Conservation (phyloP, 23 red algal species). For the Gracilaria gracilis region DNA sequence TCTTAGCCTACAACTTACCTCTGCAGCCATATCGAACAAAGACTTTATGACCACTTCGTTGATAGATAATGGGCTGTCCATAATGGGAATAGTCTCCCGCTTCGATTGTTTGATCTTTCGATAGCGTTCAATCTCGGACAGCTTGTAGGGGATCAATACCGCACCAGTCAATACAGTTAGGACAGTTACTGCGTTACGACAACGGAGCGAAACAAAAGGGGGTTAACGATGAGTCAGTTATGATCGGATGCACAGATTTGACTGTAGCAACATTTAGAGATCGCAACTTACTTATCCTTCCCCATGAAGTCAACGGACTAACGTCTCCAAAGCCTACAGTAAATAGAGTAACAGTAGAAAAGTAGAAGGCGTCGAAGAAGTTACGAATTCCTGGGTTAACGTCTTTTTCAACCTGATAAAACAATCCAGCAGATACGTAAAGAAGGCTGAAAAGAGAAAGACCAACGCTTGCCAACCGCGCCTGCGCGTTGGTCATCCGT, state of each 20-base stretch:
- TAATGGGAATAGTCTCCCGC: background rate
- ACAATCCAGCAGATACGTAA: conserved; percentile 73
- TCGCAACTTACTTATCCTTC: conserved; percentile 35
- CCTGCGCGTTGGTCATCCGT: conserved; percentile 30
- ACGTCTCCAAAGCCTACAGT: conserved; percentile 75
- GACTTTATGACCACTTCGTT: background rate
- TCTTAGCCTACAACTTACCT: background rate
- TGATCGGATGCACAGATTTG: background rate
- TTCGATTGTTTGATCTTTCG: conserved; percentile 40
- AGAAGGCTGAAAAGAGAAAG: conserved; percentile 66
- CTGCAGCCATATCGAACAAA: conserved; percentile 6
- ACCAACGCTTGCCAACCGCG: conserved; percentile 44
- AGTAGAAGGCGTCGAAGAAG: conserved; percentile 80
- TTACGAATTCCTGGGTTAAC: conserved; percentile 60
- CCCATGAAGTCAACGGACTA: conserved; percentile 42
- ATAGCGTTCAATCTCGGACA: conserved; percentile 58
- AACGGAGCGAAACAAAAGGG: background rate
- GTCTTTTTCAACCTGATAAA: conserved; percentile 74
- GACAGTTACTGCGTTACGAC: conserved; percentile 48
- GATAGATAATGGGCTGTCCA: background rate
- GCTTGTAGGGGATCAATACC: conserved; percentile 53
- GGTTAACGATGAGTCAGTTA: background rate
- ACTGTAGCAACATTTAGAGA: no score
- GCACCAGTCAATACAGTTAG: conserved; percentile 66
- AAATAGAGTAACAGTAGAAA: conserved; percentile 60